These are phyloP conservation scores for Capsicum pubescens DNA, from an alignment of 257 asterid genomes.

Conservation along the genomic window DNA sequence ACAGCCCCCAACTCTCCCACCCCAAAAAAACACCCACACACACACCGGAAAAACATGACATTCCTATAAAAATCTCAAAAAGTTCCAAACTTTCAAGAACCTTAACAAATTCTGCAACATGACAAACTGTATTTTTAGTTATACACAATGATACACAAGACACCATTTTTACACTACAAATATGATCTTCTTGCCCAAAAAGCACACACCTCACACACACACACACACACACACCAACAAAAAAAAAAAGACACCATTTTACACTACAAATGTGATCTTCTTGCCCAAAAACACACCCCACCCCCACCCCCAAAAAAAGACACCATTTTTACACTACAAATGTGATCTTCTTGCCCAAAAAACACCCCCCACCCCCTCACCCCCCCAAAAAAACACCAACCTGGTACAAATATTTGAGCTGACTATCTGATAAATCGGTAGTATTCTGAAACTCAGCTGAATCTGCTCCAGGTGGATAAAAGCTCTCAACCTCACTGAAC, in stretches of 20 bases:
- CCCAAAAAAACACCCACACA: too few species aligned
- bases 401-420: constrained; percentile 69
- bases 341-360: not conserved
- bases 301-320: too few species aligned
- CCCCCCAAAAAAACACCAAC: constrained; percentile 38
- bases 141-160: not conserved
- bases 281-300: not conserved
- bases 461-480: constrained; percentile 61
- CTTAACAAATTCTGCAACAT: not conserved
- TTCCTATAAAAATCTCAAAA: not conserved
- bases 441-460: constrained; percentile 44
- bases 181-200: not conserved
- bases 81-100: constrained; percentile 9
- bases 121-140: not conserved
- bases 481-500: constrained; percentile 80
- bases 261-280: not conserved
- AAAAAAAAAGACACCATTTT: not conserved
- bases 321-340: not conserved
- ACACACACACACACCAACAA: too few species aligned
- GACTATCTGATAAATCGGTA: constrained; percentile 55
- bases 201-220: not conserved
- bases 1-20: too few species aligned
- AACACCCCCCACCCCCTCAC: not conserved
- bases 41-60: too few species aligned
- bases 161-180: not conserved